phyloP scores from a whole-genome alignment of 164 flowering plant genomes.

The Magnolia changhungtana region DNA sequence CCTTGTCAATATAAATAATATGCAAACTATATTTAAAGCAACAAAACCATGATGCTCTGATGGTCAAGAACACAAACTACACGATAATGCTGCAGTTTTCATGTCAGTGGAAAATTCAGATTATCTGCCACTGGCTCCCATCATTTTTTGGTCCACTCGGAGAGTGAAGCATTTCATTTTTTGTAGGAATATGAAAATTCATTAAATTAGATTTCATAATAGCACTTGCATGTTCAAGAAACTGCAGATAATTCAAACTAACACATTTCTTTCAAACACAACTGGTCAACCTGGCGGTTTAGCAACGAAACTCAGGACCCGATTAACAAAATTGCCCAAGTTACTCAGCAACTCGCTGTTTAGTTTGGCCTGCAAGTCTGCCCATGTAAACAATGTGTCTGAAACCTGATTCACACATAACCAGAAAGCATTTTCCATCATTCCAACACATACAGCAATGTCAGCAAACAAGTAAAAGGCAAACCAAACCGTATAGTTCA shows the following conservation, averaged over 20 bases:
- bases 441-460: background rate
- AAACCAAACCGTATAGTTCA: background rate
- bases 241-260: background rate
- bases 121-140: background rate
- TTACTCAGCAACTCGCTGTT: constrained; percentile 81
- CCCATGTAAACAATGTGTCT: constrained; percentile 88
- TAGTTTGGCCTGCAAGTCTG: constrained; percentile 84
- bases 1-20: background rate
- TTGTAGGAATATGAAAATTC: background rate
- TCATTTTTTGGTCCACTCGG: too few relatives aligned
- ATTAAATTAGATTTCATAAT: background rate
- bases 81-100: background rate
- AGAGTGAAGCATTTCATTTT: background rate
- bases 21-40: background rate
- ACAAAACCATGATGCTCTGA: background rate
- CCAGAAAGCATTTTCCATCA: background rate
- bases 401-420: constrained; percentile 48
- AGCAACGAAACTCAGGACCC: constrained; percentile 86
- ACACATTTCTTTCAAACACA: background rate
- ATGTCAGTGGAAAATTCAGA: background rate
- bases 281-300: constrained; percentile 68
- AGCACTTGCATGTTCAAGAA: background rate
- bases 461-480: background rate
- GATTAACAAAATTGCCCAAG: constrained; percentile 84
- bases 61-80: background rate